Conservation (phyloP, 2,329 filamentous ascomycete genomes). For the Fusarium bactridioides region DNA sequence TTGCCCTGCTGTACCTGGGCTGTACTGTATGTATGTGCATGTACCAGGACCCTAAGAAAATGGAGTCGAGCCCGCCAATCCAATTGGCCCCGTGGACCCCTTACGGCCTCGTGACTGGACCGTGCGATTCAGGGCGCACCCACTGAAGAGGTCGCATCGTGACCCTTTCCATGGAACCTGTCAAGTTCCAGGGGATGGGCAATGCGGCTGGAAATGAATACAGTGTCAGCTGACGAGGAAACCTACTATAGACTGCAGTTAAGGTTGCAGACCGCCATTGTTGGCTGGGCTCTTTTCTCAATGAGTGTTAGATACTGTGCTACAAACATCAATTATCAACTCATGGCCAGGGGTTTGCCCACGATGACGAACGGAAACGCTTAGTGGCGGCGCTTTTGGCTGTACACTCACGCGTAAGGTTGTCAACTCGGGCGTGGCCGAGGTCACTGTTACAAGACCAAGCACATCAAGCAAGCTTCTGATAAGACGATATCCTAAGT, state of each 20-base stretch:
- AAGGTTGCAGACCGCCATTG: slow-evolving; percentile 28
- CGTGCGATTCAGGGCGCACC: slow-evolving; percentile 20
- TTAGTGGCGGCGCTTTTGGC: slow-evolving; percentile 25
- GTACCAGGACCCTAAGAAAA: slow-evolving; percentile 10
- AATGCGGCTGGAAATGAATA: slow-evolving; percentile 17
- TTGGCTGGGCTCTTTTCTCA: not conserved
- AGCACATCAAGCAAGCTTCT: not conserved
- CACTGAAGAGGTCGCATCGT: slow-evolving; percentile 32
- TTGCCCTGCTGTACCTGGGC: slow-evolving; percentile 6
- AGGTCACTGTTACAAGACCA: slow-evolving; percentile 1
- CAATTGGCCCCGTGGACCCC: slow-evolving; percentile 41
- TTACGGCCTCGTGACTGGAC: slow-evolving; percentile 40
- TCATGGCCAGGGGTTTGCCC: slow-evolving; percentile 18
- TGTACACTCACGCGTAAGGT: not conserved
- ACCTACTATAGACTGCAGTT: slow-evolving; percentile 18
- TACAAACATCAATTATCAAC: not conserved
- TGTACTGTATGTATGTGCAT: not conserved
- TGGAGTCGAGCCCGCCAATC: slow-evolving; percentile 30
- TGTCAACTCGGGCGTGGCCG: slow-evolving; percentile 1
- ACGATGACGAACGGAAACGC: slow-evolving; percentile 14
- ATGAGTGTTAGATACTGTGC: slow-evolving; percentile 10
- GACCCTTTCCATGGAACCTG: slow-evolving; percentile 19
- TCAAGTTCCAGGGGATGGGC: not conserved
- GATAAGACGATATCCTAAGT: not conserved
- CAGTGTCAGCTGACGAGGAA: slow-evolving; percentile 26